A percentile compares a stretch with the other conserved stretches of the same genome.
Evolutionary conservation across 139 green algal species (phyloP).

Genomic region (Pseudopediastrum boryanum): DNA sequence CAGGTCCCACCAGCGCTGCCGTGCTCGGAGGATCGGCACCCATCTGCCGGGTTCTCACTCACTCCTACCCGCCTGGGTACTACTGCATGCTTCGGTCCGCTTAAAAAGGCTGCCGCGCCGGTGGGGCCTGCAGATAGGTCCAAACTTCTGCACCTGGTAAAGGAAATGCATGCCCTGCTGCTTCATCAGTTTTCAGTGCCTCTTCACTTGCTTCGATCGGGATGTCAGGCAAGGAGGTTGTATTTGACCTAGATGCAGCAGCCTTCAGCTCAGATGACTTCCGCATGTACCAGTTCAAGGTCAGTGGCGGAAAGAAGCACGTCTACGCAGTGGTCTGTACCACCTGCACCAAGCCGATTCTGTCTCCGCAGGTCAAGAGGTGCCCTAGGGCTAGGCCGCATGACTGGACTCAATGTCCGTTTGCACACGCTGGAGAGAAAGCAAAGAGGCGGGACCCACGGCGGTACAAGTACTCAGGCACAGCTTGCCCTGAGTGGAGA

Average conservation of each 20-base stretch:
- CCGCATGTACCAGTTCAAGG: constrained; percentile 87
- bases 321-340: not conserved
- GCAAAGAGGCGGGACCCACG: constrained; percentile 88
- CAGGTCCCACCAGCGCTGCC: no score
- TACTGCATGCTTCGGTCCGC: no score
- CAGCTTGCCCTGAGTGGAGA: constrained; percentile 91
- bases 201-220: not conserved
- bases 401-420: constrained; percentile 93
- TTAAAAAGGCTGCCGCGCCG: no score
- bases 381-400: constrained; percentile 77
- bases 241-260: constrained; percentile 40
- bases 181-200: not conserved
- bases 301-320: constrained; percentile 13
- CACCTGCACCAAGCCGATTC: not conserved
- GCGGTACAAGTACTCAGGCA: constrained; percentile 86
- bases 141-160: no score
- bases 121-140: no score
- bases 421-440: constrained; percentile 96
- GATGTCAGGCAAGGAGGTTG: constrained; percentile 24
- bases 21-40: no score
- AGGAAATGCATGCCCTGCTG: no score
- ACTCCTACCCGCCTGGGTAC: no score
- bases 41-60: no score
- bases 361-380: constrained; percentile 52
- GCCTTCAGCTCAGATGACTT: constrained; percentile 77